phyloP scores from a whole-genome alignment of 1,284 basidiomycete genomes.

The Heterobasidion parviporum region DNA sequence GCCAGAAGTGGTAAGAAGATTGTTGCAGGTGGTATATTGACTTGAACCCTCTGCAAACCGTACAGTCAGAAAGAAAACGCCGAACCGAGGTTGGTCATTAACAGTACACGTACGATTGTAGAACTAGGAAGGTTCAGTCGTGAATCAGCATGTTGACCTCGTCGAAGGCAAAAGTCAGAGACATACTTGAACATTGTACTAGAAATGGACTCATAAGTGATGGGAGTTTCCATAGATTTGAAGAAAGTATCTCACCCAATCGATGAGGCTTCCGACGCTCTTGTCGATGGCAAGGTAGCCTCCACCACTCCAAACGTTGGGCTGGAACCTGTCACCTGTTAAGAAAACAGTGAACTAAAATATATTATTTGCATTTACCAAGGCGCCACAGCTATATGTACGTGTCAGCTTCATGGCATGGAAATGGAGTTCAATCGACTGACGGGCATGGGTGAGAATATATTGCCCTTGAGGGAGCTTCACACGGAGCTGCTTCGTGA shows the following conservation, averaged over 20 bases:
- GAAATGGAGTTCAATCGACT: constrained; percentile 4
- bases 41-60: constrained; percentile 37
- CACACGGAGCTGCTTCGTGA: constrained; percentile 30
- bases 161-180: neutral
- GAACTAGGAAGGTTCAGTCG: constrained; percentile 32
- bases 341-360: neutral
- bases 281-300: constrained; percentile 51
- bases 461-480: constrained; percentile 25
- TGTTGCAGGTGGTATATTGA: constrained; percentile 50
- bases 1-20: constrained; percentile 44
- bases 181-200: constrained; percentile 40
- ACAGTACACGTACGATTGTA: constrained; percentile 45
- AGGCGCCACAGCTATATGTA: constrained; percentile 36
- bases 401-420: neutral
- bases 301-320: constrained; percentile 40
- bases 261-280: constrained; percentile 40
- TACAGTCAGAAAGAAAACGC: neutral
- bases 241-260: constrained; percentile 22
- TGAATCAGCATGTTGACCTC: neutral
- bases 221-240: neutral
- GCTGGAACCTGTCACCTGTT: constrained; percentile 35
- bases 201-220: neutral
- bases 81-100: neutral
- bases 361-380: constrained; percentile 23
- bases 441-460: constrained; percentile 30